These are phyloP conservation scores for Rhodomyrtus psidioides DNA, from an alignment of 441 rosid species.

Conservation along the genomic window DNA sequence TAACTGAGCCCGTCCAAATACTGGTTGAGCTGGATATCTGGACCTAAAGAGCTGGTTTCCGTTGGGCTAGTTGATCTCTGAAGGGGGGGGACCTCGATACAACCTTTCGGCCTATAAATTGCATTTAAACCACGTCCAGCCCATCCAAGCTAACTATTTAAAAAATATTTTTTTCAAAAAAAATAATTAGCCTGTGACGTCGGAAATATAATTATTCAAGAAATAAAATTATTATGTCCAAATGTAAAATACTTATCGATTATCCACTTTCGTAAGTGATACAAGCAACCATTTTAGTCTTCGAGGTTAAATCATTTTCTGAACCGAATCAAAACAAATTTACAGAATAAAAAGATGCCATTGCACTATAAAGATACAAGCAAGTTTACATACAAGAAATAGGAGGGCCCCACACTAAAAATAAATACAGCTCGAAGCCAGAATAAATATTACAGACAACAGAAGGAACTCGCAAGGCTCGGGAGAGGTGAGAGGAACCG, in stretches of 20 bases:
- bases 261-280: background rate
- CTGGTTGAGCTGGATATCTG: background rate
- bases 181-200: too few species aligned
- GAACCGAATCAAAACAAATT: background rate
- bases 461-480: background rate
- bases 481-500: background rate
- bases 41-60: background rate
- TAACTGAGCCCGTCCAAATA: background rate
- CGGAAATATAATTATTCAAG: too few species aligned
- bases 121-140: background rate
- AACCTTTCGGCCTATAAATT: background rate
- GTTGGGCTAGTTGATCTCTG: background rate
- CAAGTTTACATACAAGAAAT: background rate
- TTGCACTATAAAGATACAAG: background rate
- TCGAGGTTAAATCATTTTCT: background rate
- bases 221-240: too few species aligned
- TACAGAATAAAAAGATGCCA: background rate
- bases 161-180: background rate
- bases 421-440: background rate
- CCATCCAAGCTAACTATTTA: background rate
- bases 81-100: background rate
- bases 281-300: background rate
- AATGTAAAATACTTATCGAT: background rate
- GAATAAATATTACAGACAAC: background rate
- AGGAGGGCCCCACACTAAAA: background rate